Evolutionary conservation across 345 rosid genomes (phyloP).

Genomic region (Luvunga scandens): DNA sequence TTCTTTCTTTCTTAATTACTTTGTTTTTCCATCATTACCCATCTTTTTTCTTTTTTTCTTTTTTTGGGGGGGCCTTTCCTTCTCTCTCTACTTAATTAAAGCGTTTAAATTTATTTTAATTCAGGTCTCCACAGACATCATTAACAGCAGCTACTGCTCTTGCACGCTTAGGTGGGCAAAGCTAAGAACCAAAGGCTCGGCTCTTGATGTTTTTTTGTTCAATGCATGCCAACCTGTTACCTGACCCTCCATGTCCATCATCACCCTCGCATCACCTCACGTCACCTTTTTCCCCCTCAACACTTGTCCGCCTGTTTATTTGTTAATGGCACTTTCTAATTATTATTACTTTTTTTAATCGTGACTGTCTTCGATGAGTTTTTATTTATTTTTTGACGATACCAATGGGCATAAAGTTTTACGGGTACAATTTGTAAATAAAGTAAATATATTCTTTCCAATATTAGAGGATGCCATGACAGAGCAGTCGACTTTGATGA

Average conservation of each 20-base stretch:
- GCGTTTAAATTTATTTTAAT: background rate
- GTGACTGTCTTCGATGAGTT: too few relatives aligned
- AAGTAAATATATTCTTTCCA: too few relatives aligned
- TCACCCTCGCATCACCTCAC: constrained; percentile 19
- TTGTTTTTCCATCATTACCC: constrained; percentile 24
- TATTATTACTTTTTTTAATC: background rate
- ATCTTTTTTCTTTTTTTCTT: background rate
- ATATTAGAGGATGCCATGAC: too few relatives aligned
- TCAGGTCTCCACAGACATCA: background rate
- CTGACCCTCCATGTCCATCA: constrained; percentile 4
- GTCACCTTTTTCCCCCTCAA: background rate
- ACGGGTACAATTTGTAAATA: too few relatives aligned
- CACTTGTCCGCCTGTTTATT: background rate
- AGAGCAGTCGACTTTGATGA: too few relatives aligned
- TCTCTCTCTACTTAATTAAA: background rate
- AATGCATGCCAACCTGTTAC: background rate
- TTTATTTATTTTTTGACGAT: too few relatives aligned
- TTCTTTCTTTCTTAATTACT: background rate
- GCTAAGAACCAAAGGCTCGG: background rate
- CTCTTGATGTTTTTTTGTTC: constrained; percentile 1
- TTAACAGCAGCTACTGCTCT: background rate
- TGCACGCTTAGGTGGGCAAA: constrained; percentile 16
- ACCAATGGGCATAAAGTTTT: too few relatives aligned
- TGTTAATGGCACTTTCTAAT: background rate
- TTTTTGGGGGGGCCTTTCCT: too few relatives aligned